phyloP scores from a whole-genome alignment of 371 early-diverging fungal genomes.

The Parasitella parasitica region DNA sequence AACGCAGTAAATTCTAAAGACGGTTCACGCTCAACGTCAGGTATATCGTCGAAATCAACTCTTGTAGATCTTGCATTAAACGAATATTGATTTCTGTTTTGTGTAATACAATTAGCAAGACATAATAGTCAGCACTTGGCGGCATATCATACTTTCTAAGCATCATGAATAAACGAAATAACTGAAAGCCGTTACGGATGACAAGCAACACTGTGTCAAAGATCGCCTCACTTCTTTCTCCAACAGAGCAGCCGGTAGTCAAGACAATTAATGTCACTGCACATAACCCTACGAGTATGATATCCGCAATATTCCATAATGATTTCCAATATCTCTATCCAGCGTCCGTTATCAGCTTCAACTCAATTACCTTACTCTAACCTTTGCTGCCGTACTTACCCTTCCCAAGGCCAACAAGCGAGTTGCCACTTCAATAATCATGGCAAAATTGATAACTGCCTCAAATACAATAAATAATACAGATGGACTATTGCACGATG shows the following conservation, averaged over 20 bases:
- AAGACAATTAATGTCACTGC: slow-evolving; percentile 67
- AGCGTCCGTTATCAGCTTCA: background rate
- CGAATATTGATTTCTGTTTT: slow-evolving; percentile 52
- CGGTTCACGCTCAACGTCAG: slow-evolving; percentile 28
- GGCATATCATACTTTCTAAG: slow-evolving; percentile 58
- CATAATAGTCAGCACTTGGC: background rate
- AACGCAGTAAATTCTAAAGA: slow-evolving; percentile 41
- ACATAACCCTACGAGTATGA: slow-evolving; percentile 65
- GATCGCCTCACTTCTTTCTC: slow-evolving; percentile 62
- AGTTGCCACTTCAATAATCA: slow-evolving; percentile 73
- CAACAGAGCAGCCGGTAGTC: slow-evolving; percentile 61
- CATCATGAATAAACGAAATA: slow-evolving; percentile 68
- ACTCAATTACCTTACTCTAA: background rate
- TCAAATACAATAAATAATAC: slow-evolving; percentile 62
- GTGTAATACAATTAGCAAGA: background rate
- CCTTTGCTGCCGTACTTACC: slow-evolving; percentile 33
- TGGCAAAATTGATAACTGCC: slow-evolving; percentile 68
- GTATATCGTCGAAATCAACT: slow-evolving; percentile 45
- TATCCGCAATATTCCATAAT: slow-evolving; percentile 73
- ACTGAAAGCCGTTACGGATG: slow-evolving; percentile 70
- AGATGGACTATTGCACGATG: slow-evolving; percentile 37
- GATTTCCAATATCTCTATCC: slow-evolving; percentile 71
- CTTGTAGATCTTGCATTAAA: slow-evolving; percentile 41
- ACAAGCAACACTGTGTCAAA: slow-evolving; percentile 71
- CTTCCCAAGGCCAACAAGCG: slow-evolving; percentile 69